Conservation (phyloP, 2,329 filamentous ascomycete genomes). For the Ophiostoma sp. region DNA sequence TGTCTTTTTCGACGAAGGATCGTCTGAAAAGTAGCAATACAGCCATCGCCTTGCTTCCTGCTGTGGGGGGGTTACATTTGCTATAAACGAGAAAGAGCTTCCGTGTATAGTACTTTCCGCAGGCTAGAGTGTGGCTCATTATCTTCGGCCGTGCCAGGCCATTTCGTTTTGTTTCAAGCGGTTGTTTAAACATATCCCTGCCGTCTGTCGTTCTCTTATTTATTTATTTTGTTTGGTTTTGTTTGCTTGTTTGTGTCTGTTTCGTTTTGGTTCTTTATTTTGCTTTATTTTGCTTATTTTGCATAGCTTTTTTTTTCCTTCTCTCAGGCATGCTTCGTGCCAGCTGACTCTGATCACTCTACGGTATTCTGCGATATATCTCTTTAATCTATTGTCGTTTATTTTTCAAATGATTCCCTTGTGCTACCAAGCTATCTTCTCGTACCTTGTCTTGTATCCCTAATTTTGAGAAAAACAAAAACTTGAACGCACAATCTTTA, state of each 20-base stretch:
- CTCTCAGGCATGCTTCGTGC: background rate
- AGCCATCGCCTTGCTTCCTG: background rate
- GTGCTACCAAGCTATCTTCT: background rate
- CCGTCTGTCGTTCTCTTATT: background rate
- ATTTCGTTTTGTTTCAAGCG: constrained; percentile 10
- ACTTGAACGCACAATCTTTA: too few species aligned
- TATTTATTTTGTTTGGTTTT: background rate
- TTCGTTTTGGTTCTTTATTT: background rate
- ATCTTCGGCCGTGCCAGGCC: background rate
- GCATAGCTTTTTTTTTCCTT: background rate
- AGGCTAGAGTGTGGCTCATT: background rate
- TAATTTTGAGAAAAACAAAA: too few species aligned
- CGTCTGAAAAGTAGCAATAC: background rate
- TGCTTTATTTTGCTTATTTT: background rate
- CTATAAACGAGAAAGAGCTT: constrained; percentile 4
- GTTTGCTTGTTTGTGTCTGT: background rate
- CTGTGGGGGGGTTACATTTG: background rate
- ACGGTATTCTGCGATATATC: background rate
- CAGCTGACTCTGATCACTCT: background rate
- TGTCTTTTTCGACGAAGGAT: background rate
- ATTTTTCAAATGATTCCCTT: background rate
- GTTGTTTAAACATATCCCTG: constrained; percentile 8
- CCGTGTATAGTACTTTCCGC: background rate
- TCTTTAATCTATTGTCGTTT: constrained; percentile 4
- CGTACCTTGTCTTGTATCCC: too few species aligned